Conservation (phyloP, 1,284 basidiomycete genomes). For the Neonothopanus nambi region DNA sequence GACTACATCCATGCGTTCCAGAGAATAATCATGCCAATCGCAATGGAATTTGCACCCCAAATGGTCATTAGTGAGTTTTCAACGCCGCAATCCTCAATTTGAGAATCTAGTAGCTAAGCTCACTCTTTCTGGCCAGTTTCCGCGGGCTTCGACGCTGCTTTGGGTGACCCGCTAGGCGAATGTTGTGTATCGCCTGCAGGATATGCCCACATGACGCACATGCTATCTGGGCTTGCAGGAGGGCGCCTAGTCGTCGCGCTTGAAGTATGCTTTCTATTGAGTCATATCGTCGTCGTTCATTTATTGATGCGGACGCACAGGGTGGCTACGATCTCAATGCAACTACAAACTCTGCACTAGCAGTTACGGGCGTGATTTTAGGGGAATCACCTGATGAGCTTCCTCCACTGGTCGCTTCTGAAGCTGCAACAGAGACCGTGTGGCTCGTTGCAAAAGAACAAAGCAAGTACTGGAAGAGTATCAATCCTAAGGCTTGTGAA, state of each 20-base stretch:
- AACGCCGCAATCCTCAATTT: conserved; percentile 25
- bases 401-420: conserved; percentile 68
- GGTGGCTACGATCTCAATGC: conserved; percentile 96
- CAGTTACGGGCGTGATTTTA: conserved; percentile 83
- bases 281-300: not conserved
- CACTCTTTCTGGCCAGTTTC: conserved; percentile 67
- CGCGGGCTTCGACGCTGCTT: conserved; percentile 96
- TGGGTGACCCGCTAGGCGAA: conserved; percentile 89
- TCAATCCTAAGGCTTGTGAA: conserved; percentile 78
- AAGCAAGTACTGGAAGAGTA: conserved; percentile 87
- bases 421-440: conserved; percentile 83
- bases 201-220: conserved; percentile 98
- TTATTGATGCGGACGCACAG: conserved; percentile 38
- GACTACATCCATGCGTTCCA: conserved; percentile 98
- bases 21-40: conserved; percentile 95
- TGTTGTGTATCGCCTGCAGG: conserved; percentile 92
- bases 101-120: not conserved
- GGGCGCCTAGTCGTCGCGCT: conserved; percentile 92
- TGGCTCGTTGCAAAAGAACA: conserved; percentile 86
- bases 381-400: conserved; percentile 84
- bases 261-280: conserved; percentile 68
- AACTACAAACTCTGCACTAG: conserved; percentile 84
- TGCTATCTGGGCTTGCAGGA: conserved; percentile 87
- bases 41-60: conserved; percentile 94
- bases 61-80: conserved; percentile 80